Base-by-base conservation (phyloP, 2,329 filamentous ascomycete species). In the Claviceps humidiphila region DNA sequence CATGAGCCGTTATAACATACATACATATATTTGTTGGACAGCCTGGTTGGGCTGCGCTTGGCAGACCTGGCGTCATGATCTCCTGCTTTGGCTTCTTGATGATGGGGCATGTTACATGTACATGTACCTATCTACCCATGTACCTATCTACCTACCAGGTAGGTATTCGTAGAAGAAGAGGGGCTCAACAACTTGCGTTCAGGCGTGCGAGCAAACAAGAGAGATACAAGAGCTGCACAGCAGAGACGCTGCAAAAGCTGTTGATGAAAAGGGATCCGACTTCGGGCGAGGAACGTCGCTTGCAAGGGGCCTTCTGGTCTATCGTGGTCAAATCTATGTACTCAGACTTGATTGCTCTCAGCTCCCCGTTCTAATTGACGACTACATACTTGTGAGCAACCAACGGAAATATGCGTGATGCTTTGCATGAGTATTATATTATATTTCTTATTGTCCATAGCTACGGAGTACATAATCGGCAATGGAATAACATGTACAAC, bases 371-470 rank as follows among this genome's bases (percentile, higher is more conserved):
- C 8, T 30, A 30, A 9, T 8, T 8, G 61, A 61, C 63, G 63
- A 22, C 22, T 22, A 20, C 20, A 20, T 20, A 64, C 51, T 50
- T 61, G 53, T 56, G 58, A 50, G 52, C 51, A 44, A 41, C 53
- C 41, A 30, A 61, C 63, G 63, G 63, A 60, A 65, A 65, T 61
- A 64, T 64, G 61, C 63, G 63, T 63, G 59, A 64, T 55, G 30
- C n/a, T n/a, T 42, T 17, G 40, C 40, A 13, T 17, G 40, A 9
- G 20, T 11, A 34, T 11, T 30, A 22, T 22, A 2, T 22, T 22
- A 8, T 22, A 22, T 30, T 30, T 34, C 30, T 34, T 34, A 3
- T 34, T 30, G 30, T 30, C 26, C 20, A 20, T 20, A 20, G 20
- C 20, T 20, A 22, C 20, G 20, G 20, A 22, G 22, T 22, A 22